phyloP scores from a whole-genome alignment of 2,329 filamentous ascomycete species.

The Ophiobolus disseminans region DNA sequence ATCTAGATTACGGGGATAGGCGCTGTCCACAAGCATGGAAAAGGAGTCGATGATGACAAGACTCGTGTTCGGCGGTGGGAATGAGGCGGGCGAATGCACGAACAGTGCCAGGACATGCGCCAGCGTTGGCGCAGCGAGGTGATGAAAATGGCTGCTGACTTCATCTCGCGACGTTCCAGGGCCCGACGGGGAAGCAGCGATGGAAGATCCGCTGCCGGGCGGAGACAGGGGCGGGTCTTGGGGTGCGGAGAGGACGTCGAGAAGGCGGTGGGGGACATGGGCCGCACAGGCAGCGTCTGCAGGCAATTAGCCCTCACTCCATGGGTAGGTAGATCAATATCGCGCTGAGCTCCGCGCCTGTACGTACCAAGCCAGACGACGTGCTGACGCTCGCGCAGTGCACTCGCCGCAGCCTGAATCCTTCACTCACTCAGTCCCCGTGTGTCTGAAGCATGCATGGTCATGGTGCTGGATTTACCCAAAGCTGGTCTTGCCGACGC shows the following conservation, averaged over 20 bases:
- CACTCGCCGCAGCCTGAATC: slow-evolving; percentile 72
- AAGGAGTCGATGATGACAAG: slow-evolving; percentile 81
- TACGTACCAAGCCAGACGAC: slow-evolving; percentile 85
- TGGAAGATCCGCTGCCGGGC: slow-evolving; percentile 6
- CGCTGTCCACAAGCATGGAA: slow-evolving; percentile 76
- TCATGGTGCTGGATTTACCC: slow-evolving; percentile 63
- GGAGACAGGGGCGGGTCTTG: slow-evolving; percentile 3
- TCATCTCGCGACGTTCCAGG: slow-evolving; percentile 33
- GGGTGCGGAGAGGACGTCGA: slow-evolving; percentile 51
- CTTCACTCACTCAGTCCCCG: slow-evolving; percentile 55
- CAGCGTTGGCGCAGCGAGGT: slow-evolving; percentile 67
- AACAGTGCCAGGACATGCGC: slow-evolving; percentile 76
- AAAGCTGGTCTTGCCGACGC: slow-evolving; percentile 82
- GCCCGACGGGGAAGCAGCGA: slow-evolving; percentile 14
- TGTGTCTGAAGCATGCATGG: slow-evolving; percentile 15
- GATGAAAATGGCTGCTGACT: slow-evolving; percentile 63
- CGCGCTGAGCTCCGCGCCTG: slow-evolving; percentile 18
- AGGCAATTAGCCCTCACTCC: slow-evolving; percentile 37
- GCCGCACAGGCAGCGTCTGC: slow-evolving; percentile 59
- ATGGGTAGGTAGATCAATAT: background rate
- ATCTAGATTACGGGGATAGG: slow-evolving; percentile 69
- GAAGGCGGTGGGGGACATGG: slow-evolving; percentile 57
- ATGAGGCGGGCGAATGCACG: slow-evolving; percentile 67
- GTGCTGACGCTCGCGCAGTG: slow-evolving; percentile 64
- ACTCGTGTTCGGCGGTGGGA: slow-evolving; percentile 68